These are phyloP conservation scores for Avena atlantica DNA, from an alignment of 176 grass and related monocot species.

Conservation along the genomic window DNA sequence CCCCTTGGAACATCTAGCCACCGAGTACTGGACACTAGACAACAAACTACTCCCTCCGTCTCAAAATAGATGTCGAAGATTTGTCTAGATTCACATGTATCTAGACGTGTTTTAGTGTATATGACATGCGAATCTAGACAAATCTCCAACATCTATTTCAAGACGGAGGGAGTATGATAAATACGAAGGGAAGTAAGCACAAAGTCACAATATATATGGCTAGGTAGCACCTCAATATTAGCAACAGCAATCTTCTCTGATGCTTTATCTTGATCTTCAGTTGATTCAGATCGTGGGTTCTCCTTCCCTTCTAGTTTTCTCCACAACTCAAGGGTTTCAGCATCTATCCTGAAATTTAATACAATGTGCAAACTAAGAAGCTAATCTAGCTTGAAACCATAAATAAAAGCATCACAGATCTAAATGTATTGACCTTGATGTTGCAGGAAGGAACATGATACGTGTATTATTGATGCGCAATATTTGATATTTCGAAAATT, in stretches of 20 bases:
- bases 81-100: no score
- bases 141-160: no score
- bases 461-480: background rate
- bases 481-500: conserved; percentile 30
- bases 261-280: conserved; percentile 54
- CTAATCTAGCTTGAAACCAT: conserved; percentile 31
- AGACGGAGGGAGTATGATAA: background rate
- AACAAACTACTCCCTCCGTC: background rate
- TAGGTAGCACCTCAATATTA: conserved; percentile 69
- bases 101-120: no score
- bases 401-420: conserved; percentile 4
- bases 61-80: no score
- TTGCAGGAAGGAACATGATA: background rate
- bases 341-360: conserved; percentile 86
- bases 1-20: conserved; percentile 13
- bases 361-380: conserved; percentile 31
- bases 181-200: background rate
- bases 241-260: conserved; percentile 58
- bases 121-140: no score
- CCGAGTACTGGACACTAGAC: background rate
- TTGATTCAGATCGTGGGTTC: conserved; percentile 47
- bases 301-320: conserved; percentile 65
- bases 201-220: conserved; percentile 16
- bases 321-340: conserved; percentile 74
- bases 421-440: conserved; percentile 10